Evolutionary conservation across 2,329 filamentous ascomycete species (phyloP), one percentile per base, ranked within the genome.

Genomic region (Apiospora marii): DNA sequence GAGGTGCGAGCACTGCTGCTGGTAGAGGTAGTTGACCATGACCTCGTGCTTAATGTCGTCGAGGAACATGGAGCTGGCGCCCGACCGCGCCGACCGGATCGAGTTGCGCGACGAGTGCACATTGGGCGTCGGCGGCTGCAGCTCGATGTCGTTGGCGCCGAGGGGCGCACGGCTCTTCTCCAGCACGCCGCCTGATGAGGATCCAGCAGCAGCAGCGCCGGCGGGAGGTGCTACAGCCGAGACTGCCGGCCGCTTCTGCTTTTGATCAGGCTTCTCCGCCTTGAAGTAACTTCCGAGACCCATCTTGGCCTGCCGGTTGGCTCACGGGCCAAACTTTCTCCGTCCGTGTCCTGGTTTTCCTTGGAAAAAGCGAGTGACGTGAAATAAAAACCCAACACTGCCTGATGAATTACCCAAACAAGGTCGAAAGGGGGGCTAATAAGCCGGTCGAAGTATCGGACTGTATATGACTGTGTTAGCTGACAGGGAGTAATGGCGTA

Each of bases 21-120:
- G 93, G 82, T 94, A 94, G 37, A 95, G 85, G 80, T 94, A 94
- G 82, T 93, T 94, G 73, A 93, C 92, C 92, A 95, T 95, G 74
- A 95, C 92, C 81, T 95, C 93, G 78, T 94, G 91, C 82, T 92
- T 93, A 82, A 94, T 92, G 74, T 93, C 92, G 73, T 93, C 91
- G 14, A 93, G 81, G 73, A 92, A 87, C 72, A 87, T 82, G 51
- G 88, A 89, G 78, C 87, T 90, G 68, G 81, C 81, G 34, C 69
- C 71, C 1, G 87, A 88, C 41, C 81, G 81, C 22, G 82, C 80
- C n/a, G 87, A 89, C 58, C 80, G 83, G 44, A 88, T 79, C 0
- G 89, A 92, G 75, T 85, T 85, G 69, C 87, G 86, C 24, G 88
- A 86, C 19, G 87, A 88, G 75, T 81, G 84, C 74, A 85, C 86